Percentiles rank a stretch among this genome's conserved stretches.
These are phyloP conservation scores for Tricholoma saponaceum DNA, from an alignment of 768 basidiomycete genomes.

Conservation along the genomic window DNA sequence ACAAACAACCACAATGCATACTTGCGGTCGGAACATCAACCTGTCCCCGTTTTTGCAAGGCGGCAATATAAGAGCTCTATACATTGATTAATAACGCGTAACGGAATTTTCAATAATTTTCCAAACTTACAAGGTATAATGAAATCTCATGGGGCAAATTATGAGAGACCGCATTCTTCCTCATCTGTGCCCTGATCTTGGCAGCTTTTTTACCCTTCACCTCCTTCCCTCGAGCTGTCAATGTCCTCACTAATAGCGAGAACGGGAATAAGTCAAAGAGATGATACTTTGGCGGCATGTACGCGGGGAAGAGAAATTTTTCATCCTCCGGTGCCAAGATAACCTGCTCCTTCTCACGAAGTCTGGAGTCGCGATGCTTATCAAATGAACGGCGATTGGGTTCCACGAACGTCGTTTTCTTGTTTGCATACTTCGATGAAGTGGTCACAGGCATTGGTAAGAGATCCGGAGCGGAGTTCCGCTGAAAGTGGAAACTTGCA, in stretches of 20 bases:
- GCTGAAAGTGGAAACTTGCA: constrained; percentile 20
- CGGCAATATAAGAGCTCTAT: constrained; percentile 67
- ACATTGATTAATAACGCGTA: neutral
- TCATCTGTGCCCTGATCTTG: constrained; percentile 46
- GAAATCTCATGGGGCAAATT: constrained; percentile 70
- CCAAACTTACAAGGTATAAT: constrained; percentile 51
- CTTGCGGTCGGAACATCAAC: constrained; percentile 60
- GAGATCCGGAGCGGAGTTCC: constrained; percentile 12
- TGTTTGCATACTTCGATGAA: constrained; percentile 10
- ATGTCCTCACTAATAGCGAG: constrained; percentile 46
- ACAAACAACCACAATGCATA: constrained; percentile 25
- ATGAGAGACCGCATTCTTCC: constrained; percentile 41
- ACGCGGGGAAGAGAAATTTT: constrained; percentile 45
- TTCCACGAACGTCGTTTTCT: constrained; percentile 9
- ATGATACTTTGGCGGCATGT: constrained; percentile 54
- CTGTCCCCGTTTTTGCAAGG: constrained; percentile 51
- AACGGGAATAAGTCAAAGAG: constrained; percentile 69
- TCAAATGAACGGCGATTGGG: neutral
- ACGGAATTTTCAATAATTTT: neutral
- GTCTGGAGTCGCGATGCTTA: neutral
- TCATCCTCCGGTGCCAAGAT: constrained; percentile 40
- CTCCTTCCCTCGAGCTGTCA: constrained; percentile 44
- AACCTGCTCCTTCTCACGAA: constrained; percentile 22
- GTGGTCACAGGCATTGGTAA: constrained; percentile 23
- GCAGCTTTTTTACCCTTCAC: constrained; percentile 64